Conservation (phyloP, 2,329 filamentous ascomycete genomes). For the Basipetospora chlamydospora region DNA sequence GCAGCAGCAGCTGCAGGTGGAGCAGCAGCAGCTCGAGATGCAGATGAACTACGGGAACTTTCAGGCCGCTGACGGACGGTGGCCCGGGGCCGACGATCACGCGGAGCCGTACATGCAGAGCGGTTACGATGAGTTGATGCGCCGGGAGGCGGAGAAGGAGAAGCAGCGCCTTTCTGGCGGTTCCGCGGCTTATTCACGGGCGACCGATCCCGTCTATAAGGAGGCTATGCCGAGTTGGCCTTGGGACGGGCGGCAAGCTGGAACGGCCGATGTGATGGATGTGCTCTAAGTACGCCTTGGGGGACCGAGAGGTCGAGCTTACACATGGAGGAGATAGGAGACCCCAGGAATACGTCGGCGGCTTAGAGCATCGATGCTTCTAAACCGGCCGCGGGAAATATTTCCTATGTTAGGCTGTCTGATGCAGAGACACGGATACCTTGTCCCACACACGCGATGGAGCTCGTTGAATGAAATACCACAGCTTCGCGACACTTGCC, state of each 20-base stretch:
- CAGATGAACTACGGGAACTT: constrained; percentile 22
- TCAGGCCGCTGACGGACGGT: constrained; percentile 38
- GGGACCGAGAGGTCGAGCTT: too few relatives aligned
- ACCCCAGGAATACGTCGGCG: too few relatives aligned
- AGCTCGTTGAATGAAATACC: too few relatives aligned
- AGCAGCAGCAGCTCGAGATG: constrained; percentile 3
- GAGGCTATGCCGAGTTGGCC: too few relatives aligned
- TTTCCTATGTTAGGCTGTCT: too few relatives aligned
- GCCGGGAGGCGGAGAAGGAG: constrained; percentile 45
- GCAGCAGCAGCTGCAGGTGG: constrained; percentile 21
- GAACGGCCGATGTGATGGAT: constrained; percentile 6
- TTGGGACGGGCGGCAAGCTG: too few relatives aligned
- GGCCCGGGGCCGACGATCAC: constrained; percentile 27
- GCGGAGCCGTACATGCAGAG: constrained; percentile 74
- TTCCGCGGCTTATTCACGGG: constrained; percentile 39
- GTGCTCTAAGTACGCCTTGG: constrained; percentile 5
- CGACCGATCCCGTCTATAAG: constrained; percentile 58
- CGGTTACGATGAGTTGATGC: constrained; percentile 60
- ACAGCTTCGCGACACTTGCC: too few relatives aligned
- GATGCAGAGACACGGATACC: too few relatives aligned
- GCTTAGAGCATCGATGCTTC: too few relatives aligned
- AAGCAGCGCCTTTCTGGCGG: constrained; percentile 3
- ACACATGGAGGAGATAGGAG: too few relatives aligned
- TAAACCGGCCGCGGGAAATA: too few relatives aligned
- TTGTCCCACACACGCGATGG: too few relatives aligned